Base-by-base conservation (phyloP, 2,329 filamentous ascomycete species). In the Aspergillus chevalieri region DNA sequence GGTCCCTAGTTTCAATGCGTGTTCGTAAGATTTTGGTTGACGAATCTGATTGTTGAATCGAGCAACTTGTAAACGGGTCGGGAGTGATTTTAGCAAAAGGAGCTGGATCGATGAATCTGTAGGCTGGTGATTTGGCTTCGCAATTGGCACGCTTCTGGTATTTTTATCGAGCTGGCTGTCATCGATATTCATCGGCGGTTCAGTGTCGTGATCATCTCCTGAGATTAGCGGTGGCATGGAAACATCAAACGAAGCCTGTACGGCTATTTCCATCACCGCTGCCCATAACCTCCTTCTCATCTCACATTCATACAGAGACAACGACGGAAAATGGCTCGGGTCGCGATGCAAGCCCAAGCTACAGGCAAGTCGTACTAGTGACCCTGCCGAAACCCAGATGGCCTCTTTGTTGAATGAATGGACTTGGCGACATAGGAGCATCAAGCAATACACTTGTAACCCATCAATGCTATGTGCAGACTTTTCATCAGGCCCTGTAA, bases 271-370 rank as follows among this genome's bases (percentile, higher is more conserved):
- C 2, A 65, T 26, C 2, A 66, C 55, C 1, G 58, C 59, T 42
- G 58, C 58, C 64, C 64, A 66, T 6, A 58, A 50, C 10, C 63
- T 54, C 3, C 56, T 47, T 38, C 61, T 53, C 47, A 65, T 49
- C 41, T 66, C 63, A 14, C 54, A 51, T 49, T 64, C 52, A 22
- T 57, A 62, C 1, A 55, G 15, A 2, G 57, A 57, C 3, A 59
- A 17, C 3, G 22, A 17, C 6, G 55, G 49, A 21, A 57, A 57
- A 17, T 19, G 39, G 26, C 15, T 6, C 12, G 39, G 39, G 10
- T 21, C 39, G 12, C 39, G 39, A 42, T 42, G 39, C 10, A 42
- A 7, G 39, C 39, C 39, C 39, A 42, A 14, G 17, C 21, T 21
- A 42, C 15, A 21, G 6, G 39, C 39, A 3, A 22, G 24, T 19